These are phyloP conservation scores for Lachnellula occidentalis DNA, from an alignment of 2,329 filamentous ascomycete species.

Conservation along the genomic window DNA sequence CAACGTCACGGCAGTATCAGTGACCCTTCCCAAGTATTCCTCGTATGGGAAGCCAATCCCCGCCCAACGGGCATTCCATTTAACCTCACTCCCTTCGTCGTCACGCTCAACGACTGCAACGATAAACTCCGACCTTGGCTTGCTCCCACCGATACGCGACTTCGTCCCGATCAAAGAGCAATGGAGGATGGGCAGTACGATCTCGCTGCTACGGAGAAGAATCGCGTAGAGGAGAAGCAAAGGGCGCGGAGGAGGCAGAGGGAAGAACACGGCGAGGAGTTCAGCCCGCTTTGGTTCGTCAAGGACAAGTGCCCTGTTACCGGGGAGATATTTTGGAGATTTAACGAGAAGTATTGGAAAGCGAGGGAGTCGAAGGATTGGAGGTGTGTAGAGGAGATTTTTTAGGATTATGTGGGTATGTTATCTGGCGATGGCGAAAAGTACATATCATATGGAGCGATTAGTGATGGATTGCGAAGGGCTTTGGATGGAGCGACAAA, in stretches of 20 bases:
- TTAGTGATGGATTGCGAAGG: too few species aligned
- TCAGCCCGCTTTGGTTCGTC: constrained; percentile 77
- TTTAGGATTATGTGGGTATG: constrained; percentile 11
- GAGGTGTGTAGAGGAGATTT: constrained; percentile 33
- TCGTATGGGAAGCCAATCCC: constrained; percentile 86
- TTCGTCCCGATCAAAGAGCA: constrained; percentile 88
- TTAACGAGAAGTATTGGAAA: constrained; percentile 85
- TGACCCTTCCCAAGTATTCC: constrained; percentile 71
- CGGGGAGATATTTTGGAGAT: constrained; percentile 85
- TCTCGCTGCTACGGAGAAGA: constrained; percentile 88
- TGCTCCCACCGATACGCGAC: constrained; percentile 88
- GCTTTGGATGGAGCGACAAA: too few species aligned
- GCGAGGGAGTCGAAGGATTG: constrained; percentile 42
- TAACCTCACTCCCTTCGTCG: constrained; percentile 92
- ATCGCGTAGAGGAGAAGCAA: constrained; percentile 88
- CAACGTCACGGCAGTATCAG: constrained; percentile 46
- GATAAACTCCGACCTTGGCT: constrained; percentile 73
- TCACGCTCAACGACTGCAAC: constrained; percentile 88
- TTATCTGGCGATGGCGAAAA: too few species aligned
- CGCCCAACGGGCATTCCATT: constrained; percentile 85
- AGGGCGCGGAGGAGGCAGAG: constrained; percentile 66
- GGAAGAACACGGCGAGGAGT: constrained; percentile 76
- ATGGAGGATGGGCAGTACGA: constrained; percentile 99
- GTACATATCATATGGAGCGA: too few species aligned
- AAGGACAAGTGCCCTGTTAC: constrained; percentile 70